Percentiles rank a stretch among this genome's conserved stretches.
phyloP scores from a whole-genome alignment of 257 asterid genomes.

The Solanum paucissectum region DNA sequence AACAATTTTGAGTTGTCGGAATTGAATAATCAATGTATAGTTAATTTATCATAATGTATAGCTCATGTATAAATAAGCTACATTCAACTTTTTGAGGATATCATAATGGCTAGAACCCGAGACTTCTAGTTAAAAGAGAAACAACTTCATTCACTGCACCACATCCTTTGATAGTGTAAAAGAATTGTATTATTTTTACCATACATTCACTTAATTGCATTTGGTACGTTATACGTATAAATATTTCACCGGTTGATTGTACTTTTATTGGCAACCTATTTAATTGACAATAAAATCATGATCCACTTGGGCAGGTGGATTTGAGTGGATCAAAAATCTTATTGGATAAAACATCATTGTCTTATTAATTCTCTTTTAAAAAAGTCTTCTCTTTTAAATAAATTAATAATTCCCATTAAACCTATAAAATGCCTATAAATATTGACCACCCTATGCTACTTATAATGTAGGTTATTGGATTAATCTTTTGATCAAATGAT shows the following conservation, averaged over 20 bases:
- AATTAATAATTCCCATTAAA: background rate
- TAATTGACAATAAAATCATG: background rate
- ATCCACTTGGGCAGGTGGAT: background rate
- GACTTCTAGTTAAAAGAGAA: no score
- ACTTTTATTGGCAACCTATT: background rate
- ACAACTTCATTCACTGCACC: no score
- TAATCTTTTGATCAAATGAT: background rate
- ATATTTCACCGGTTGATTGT: background rate
- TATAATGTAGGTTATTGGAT: background rate
- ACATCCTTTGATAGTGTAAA: no score
- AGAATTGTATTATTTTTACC: no score
- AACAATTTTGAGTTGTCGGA: no score
- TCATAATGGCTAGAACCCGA: no score
- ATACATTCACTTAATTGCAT: background rate
- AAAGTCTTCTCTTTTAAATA: background rate
- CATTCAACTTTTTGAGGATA: no score
- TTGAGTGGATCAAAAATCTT: background rate
- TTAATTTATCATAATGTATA: no score
- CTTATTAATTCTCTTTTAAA: background rate
- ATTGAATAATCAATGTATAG: no score
- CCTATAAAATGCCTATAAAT: no score
- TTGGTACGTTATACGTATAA: background rate
- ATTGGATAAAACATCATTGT: background rate
- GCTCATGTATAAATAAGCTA: no score
- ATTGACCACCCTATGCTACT: background rate